phyloP scores from a whole-genome alignment of 305 asterid genomes.

The Fraxinus baroniana region DNA sequence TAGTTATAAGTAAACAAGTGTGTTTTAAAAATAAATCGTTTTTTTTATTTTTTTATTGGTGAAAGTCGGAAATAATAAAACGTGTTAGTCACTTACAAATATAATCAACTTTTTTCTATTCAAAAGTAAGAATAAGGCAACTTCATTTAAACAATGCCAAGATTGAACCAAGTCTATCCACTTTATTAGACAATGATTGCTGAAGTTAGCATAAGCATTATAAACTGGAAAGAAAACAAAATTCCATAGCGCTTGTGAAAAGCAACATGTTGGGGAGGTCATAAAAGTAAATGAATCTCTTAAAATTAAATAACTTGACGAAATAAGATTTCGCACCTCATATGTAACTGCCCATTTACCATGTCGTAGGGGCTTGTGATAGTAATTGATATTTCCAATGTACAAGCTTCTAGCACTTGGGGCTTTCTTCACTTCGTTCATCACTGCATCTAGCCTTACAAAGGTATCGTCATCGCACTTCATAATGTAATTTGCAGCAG shows the following conservation, averaged over 20 bases:
- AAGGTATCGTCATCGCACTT: slow-evolving; percentile 96
- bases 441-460: slow-evolving; percentile 80
- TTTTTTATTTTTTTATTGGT: neutral
- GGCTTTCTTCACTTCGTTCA: slow-evolving; percentile 65
- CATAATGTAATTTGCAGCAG: slow-evolving; percentile 78
- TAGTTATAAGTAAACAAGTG: neutral
- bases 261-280: neutral
- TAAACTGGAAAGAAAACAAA: neutral
- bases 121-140: neutral
- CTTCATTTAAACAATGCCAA: neutral
- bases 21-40: neutral
- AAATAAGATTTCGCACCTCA: slow-evolving; percentile 54
- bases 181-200: neutral
- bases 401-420: slow-evolving; percentile 59
- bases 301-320: neutral
- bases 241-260: neutral
- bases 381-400: slow-evolving; percentile 85
- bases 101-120: neutral
- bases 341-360: slow-evolving; percentile 98
- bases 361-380: slow-evolving; percentile 83
- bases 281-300: neutral
- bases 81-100: neutral
- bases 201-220: neutral
- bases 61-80: neutral
- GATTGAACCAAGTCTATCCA: neutral